Evolutionary conservation across 2,329 filamentous ascomycete genomes (phyloP), one percentile per base, ranked within the genome.

Genomic region (Scedosporium aurantiacum): DNA sequence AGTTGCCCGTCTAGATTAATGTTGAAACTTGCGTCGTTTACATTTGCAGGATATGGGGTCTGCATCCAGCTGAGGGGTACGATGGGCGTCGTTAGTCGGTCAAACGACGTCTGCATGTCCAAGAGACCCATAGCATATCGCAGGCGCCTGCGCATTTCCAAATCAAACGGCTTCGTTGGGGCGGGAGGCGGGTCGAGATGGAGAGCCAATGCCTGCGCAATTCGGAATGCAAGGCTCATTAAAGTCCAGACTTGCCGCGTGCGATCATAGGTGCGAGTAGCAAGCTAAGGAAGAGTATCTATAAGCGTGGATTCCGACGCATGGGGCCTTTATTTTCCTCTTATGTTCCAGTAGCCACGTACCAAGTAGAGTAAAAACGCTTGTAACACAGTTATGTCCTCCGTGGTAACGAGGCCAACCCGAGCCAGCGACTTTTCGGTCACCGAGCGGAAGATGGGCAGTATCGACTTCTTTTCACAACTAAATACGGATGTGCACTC

Each of bases 91-190:
- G 47, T 41, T 12, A 43, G 21, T 10, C 60, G 28, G 25, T 18
- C 62, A 60, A 16, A 63, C 10, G 41, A 66, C 61, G 5, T 84
- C 80, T 5, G 78, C 78, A 4, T 78, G 74, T 54, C 79, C 71
- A 12, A 75, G 72, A 65, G 82, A 79, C 74, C 78, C 4, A 82
- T 73, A 60, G 79, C 76, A 78, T 79, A 82, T 79, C 80, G 82
- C 5, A 82, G 69, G 21, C 80, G 71, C 45, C 80, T 74, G 2
- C 80, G 73, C 68, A 82, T 77, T 65, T 83, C 81, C 14, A 78
- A 73, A 60, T 82, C 78, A 62, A 82, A 79, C 0, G 79, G 75
- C 2, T 75, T 57, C n/a, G 27, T 65, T 5, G 82, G 73, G 27
- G 70, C 72, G 64, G 78, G 82, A 76, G 27, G 72, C 25, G 21